A percentile compares a stretch with the other conserved stretches of the same genome.
These are phyloP conservation scores for Amanita muscaria DNA, from an alignment of 768 basidiomycete genomes.

Conservation along the genomic window DNA sequence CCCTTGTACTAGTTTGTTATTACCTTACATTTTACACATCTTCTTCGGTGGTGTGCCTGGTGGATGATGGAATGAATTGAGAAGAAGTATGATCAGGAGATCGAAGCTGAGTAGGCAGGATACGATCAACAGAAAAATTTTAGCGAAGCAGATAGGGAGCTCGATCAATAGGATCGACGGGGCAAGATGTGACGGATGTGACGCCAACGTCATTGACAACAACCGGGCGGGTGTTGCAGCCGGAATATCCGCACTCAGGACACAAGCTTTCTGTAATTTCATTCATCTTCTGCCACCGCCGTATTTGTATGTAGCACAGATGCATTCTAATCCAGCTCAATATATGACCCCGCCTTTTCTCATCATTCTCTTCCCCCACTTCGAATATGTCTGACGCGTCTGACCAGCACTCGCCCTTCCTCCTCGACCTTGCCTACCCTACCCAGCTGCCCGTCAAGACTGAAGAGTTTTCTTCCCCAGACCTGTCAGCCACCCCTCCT, in stretches of 20 bases:
- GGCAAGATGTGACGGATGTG: neutral
- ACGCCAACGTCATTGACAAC: neutral
- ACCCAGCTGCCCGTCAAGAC: conserved; percentile 28
- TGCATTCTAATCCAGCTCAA: too few relatives aligned
- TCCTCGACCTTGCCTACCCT: conserved; percentile 12
- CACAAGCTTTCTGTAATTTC: neutral
- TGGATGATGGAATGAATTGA: too few relatives aligned
- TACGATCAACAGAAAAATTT: neutral
- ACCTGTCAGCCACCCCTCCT: conserved; percentile 27
- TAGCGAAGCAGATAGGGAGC: neutral
- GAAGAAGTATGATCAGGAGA: too few relatives aligned
- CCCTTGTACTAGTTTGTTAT: conserved; percentile 7
- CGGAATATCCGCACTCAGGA: conserved; percentile 3
- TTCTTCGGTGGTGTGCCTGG: too few relatives aligned
- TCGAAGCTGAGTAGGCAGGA: too few relatives aligned
- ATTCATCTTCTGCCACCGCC: neutral
- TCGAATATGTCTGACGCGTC: too few relatives aligned
- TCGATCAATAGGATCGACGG: neutral
- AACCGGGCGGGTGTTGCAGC: neutral
- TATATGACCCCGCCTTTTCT: too few relatives aligned
- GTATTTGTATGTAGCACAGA: conserved; percentile 7
- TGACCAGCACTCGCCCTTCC: too few relatives aligned
- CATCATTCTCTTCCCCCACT: too few relatives aligned
- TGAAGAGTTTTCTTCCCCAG: conserved; percentile 35
- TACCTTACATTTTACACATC: too few relatives aligned